These are phyloP conservation scores for Rhynchosporium agropyri DNA, from an alignment of 2,329 filamentous ascomycete genomes.

Conservation along the genomic window DNA sequence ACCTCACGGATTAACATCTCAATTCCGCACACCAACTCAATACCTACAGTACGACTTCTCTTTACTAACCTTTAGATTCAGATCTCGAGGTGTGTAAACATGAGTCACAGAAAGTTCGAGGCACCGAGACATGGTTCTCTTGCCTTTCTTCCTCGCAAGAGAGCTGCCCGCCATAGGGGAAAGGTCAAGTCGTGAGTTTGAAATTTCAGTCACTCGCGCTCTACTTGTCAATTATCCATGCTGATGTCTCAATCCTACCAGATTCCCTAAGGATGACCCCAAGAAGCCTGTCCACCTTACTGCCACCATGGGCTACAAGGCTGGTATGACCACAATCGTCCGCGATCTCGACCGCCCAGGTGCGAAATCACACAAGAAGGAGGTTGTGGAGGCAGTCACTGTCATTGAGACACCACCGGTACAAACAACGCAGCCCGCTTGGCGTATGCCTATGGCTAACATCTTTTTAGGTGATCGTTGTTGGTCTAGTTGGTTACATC, in stretches of 20 bases:
- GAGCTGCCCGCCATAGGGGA: constrained; percentile 89
- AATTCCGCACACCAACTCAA: neutral
- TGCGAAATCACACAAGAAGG: constrained; percentile 99
- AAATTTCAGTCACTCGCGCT: neutral
- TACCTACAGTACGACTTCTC: neutral
- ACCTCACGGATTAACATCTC: neutral
- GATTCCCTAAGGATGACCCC: constrained; percentile 99
- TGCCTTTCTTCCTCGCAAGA: constrained; percentile 86
- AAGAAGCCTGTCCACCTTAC: constrained; percentile 99
- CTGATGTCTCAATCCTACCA: constrained; percentile 33
- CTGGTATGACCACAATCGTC: constrained; percentile 99
- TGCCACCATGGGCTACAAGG: constrained; percentile 99
- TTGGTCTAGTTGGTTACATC: constrained; percentile 99
- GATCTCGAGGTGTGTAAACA: constrained; percentile 17
- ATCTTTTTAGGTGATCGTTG: constrained; percentile 91
- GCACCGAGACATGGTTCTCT: constrained; percentile 95
- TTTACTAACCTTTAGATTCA: constrained; percentile 14
- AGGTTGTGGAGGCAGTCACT: constrained; percentile 86
- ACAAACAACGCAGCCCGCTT: constrained; percentile 83
- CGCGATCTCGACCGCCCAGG: constrained; percentile 94
- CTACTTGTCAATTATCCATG: neutral
- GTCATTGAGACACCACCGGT: constrained; percentile 94
- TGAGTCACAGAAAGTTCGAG: constrained; percentile 37
- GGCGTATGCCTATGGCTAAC: constrained; percentile 73
- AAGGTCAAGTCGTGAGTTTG: constrained; percentile 93